Base-by-base conservation (phyloP, 2,329 filamentous ascomycete species). In the Calycina herbarum region DNA sequence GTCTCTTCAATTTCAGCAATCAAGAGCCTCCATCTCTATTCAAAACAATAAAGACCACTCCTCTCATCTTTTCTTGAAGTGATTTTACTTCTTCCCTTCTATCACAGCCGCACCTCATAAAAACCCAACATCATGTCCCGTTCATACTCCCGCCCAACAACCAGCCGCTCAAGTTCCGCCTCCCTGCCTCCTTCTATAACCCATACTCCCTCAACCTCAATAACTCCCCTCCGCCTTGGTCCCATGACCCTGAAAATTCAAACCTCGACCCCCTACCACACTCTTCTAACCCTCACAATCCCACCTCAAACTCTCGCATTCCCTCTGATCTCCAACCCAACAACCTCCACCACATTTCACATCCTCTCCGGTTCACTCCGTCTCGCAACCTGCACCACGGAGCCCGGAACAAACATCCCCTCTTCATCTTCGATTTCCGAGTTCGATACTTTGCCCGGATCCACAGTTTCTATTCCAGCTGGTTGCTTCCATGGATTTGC, bases 201-300 rank as follows among this genome's bases (percentile, higher is more conserved):
- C 27, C 63, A 65, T 33, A 65, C 51, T 15, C 42, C 51, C 6
- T 10, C 38, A 24, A 27, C 27, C 35, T 17, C 33, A 1, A 58
- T 58, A 7, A 33, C 33, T 5, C 45, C 35, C n/a, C 38, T 65
- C 17, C 15, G 20, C 5, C 33, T 60, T 6, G 63, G 63, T 27
- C 63, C 63, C 35, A 15, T 65, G 3, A 40, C 51, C 33, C 33
- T 65, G 27, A 59, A 59, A 24, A 56, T 65, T 48, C 57, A 62
- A 13, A 48, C 27, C 20, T 38, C 33, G 7, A 62, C 48, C 5
- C 10, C 59, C 3, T 15, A 31, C 2, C 35, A 45, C 29, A 31
- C 58, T 15, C 59, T 65, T 24, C 35, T 54, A 27, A 42, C 59
- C 3, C 51, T 61, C 33, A 58, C 59, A n/a, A 33, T 65, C 6